Base-by-base conservation (phyloP, 2,329 filamentous ascomycete species). In the Curvularia sp. region DNA sequence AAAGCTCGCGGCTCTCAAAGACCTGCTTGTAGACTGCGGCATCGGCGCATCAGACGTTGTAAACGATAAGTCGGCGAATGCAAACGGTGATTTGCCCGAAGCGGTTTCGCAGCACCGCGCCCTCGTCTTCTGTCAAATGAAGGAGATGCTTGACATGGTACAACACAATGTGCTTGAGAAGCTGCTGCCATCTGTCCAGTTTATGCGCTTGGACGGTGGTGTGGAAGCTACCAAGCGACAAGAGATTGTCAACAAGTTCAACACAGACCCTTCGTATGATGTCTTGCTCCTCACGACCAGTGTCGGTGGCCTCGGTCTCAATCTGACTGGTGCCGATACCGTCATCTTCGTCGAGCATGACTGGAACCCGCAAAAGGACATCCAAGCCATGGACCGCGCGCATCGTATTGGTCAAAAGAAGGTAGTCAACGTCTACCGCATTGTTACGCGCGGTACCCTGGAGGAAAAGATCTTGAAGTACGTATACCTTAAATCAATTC, bases 291-390 rank as follows among this genome's bases (percentile, higher is more conserved):
- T 99, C 62, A 99, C 96, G 0, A 99, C 95, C 0, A 96, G 90
- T 70, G 95, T 99, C 45, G 95, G 95, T 76, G 95, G 95, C 63
- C 83, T 99, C 1, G 95, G 95, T 27, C 85, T 99, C 55, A 99
- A 99, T 77, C 81, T 99, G 64, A 99, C 95, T 0, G 95, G 95
- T 66, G 95, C 95, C 3, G 95, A 99, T 78, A 99, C 95, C 0
- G 95, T 99, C 77, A 99, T 99, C 69, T 99, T 99, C 72, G 96
- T 99, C 28, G 95, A 99, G 79, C 96, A 99, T 78, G 95, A 99
- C 78, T 99, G 95, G 95, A 99, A 99, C 75, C 95, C 95, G 30
- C 95, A 99, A 76, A 97, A 97, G 78, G 95, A 99, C 78, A 87
- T 99, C 67, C 95, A 99, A 75, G 95, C 95, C 66, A 99, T 99